Evolutionary conservation across 805 yeast species (phyloP).

Genomic region (Candida mattraensis): DNA sequence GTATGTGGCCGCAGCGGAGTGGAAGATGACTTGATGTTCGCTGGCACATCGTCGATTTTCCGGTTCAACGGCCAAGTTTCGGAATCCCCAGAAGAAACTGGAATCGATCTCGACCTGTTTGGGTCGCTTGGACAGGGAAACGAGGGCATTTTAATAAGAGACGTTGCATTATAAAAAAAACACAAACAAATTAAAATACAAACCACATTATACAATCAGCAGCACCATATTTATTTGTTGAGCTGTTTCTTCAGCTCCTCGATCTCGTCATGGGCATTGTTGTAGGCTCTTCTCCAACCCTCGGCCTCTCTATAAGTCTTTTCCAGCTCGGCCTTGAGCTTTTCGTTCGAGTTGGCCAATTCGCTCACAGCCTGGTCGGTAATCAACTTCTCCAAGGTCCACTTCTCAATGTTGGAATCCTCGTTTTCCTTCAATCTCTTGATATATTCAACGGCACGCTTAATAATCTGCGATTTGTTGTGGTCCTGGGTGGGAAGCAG

Average conservation of each 20-base stretch:
- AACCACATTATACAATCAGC: conserved; percentile 2
- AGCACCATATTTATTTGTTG: conserved; percentile 2
- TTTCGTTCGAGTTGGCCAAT: conserved; percentile 80
- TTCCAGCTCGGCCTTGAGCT: conserved; percentile 82
- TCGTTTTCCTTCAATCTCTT: conserved; percentile 88
- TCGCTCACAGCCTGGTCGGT: conserved; percentile 91
- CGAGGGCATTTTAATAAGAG: conserved; percentile 65
- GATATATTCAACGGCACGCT: conserved; percentile 87
- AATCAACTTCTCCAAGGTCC: conserved; percentile 89
- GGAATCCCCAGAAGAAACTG: conserved; percentile 24
- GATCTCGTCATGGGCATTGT: conserved; percentile 19
- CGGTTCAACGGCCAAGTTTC: conserved; percentile 47
- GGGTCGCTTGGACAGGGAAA: conserved; percentile 62
- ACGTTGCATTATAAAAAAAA: conserved; percentile 42
- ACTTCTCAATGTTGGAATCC: conserved; percentile 84
- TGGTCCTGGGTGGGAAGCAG: conserved; percentile 80
- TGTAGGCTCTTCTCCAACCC: conserved; percentile 61
- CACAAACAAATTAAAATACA: conserved; percentile 7
- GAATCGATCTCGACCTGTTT: conserved; percentile 47
- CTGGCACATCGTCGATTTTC: conserved; percentile 61
- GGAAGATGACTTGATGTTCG: conserved; percentile 68
- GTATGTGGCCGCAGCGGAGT: conserved; percentile 75
- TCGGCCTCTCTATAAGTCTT: conserved; percentile 92
- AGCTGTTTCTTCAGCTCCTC: conserved; percentile 15
- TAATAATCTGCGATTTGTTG: conserved; percentile 87